Evolutionary conservation across 768 basidiomycete genomes (phyloP).

Genomic region (Lactifluus volemus): DNA sequence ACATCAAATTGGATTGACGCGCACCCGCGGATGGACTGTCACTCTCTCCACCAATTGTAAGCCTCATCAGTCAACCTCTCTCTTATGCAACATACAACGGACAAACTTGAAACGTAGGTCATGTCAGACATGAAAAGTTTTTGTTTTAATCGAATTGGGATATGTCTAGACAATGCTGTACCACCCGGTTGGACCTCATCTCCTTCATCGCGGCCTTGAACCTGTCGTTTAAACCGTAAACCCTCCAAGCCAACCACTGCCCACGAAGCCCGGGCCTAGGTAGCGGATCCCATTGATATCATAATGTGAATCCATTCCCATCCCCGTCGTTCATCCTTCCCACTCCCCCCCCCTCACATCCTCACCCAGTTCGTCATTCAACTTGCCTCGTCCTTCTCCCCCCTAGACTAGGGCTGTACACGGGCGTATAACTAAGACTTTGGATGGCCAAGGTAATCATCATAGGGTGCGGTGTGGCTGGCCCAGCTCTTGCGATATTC

Average conservation of each 20-base stretch:
- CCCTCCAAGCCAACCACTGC: neutral
- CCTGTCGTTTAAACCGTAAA: neutral
- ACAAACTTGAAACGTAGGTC: neutral
- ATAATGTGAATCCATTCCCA: neutral
- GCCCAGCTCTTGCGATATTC: constrained; percentile 19
- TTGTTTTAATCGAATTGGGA: neutral
- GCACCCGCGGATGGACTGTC: neutral
- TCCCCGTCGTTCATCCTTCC: neutral
- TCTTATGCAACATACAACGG: neutral
- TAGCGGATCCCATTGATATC: neutral
- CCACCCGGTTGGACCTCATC: neutral
- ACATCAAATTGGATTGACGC: neutral
- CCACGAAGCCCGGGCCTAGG: constrained; percentile 1
- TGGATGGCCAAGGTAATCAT: constrained; percentile 17
- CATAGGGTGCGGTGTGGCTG: constrained; percentile 16
- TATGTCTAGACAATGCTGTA: neutral
- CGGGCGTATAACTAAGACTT: neutral
- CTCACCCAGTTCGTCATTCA: neutral
- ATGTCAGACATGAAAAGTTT: too few species aligned
- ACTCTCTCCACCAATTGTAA: neutral
- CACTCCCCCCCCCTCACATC: neutral
- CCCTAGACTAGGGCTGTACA: neutral
- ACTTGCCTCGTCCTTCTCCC: too few species aligned
- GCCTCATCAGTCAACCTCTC: neutral
- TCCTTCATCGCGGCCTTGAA: neutral